Conservation (phyloP, 129 eudicot species). For the Ambrosia trifida region DNA sequence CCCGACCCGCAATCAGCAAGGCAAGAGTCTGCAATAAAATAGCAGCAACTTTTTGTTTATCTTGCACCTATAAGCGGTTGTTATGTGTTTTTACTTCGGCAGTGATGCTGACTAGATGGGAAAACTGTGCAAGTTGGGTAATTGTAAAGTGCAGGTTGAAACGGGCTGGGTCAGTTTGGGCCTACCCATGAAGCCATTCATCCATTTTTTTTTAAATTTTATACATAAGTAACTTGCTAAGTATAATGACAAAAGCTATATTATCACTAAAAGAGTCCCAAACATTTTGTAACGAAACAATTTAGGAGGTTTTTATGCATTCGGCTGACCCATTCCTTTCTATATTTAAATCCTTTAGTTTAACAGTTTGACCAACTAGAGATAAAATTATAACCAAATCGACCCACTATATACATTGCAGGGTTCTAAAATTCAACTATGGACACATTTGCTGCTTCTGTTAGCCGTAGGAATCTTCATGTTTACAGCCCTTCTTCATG, state of each 20-base stretch:
- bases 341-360: background rate
- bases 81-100: background rate
- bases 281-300: too few species aligned
- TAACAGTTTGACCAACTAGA: background rate
- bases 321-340: background rate
- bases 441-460: constrained; percentile 3
- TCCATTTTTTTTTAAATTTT: too few species aligned
- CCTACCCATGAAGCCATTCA: background rate
- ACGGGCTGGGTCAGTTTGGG: background rate
- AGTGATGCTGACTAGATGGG: background rate
- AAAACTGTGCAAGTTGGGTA: background rate
- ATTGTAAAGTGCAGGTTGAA: background rate
- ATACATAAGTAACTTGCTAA: background rate
- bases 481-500: background rate
- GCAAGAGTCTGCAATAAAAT: constrained; percentile 26
- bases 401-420: constrained; percentile 6
- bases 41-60: background rate
- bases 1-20: constrained; percentile 26
- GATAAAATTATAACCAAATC: background rate
- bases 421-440: constrained; percentile 6
- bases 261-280: background rate
- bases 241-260: background rate
- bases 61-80: background rate
- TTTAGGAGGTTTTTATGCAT: background rate
- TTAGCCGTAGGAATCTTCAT: constrained; percentile 11